Evolutionary conservation across 768 basidiomycete species (phyloP).

Genomic region (Auriscalpium microsporum): DNA sequence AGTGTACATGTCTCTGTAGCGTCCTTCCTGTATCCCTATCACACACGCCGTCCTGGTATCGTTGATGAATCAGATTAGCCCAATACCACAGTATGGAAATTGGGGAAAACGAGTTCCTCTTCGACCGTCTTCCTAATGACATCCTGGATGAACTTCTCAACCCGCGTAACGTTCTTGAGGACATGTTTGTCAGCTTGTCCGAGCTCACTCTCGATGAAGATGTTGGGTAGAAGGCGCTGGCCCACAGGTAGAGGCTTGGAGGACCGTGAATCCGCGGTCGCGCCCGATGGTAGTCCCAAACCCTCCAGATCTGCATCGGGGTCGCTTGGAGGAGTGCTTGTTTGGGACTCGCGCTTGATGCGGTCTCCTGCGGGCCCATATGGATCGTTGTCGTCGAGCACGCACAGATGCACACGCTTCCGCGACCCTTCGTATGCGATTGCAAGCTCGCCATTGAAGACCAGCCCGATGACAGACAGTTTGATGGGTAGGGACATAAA

Average conservation of each 20-base stretch:
- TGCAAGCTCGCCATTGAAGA: conserved; percentile 81
- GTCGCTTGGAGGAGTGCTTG: conserved; percentile 50
- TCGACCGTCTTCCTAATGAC: conserved; percentile 92
- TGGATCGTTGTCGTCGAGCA: conserved; percentile 82
- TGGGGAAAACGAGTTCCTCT: conserved; percentile 94
- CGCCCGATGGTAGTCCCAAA: conserved; percentile 4
- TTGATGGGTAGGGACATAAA: conserved; percentile 98
- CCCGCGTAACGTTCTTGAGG: conserved; percentile 88
- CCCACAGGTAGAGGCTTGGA: conserved; percentile 72
- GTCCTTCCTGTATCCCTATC: not conserved
- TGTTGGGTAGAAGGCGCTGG: conserved; percentile 73
- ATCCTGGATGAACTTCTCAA: conserved; percentile 93
- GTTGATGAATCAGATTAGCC: not conserved
- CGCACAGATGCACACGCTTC: conserved; percentile 75
- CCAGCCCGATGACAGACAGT: conserved; percentile 81
- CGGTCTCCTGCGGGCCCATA: conserved; percentile 57
- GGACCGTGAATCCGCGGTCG: conserved; percentile 31
- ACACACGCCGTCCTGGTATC: not conserved
- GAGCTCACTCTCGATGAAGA: conserved; percentile 94
- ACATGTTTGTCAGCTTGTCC: conserved; percentile 95
- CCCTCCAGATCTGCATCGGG: conserved; percentile 44
- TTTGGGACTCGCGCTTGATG: conserved; percentile 23
- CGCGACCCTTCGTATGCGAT: conserved; percentile 87
- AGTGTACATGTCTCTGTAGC: not conserved
- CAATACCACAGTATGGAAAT: conserved; percentile 68